Conservation (phyloP, 345 rosid genomes). For the Populus alba region DNA sequence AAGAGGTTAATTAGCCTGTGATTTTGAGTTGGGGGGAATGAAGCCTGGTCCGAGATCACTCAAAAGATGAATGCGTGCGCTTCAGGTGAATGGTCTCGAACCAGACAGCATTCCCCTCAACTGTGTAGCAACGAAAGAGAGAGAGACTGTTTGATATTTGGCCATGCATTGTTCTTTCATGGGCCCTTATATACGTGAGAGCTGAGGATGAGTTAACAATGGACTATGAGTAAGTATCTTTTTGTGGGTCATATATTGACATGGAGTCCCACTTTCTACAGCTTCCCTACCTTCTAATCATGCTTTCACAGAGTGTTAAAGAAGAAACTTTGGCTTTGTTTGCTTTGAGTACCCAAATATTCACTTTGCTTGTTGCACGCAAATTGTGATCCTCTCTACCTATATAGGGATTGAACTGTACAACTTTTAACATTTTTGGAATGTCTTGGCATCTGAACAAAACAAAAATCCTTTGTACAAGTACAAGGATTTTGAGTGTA, state of each 20-base stretch:
- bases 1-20: not conserved
- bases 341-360: slow-evolving; percentile 2
- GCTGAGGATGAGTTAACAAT: not conserved
- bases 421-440: not conserved
- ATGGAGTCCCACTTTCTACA: slow-evolving; percentile 32
- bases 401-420: not conserved
- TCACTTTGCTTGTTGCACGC: slow-evolving; percentile 19
- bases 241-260: slow-evolving; percentile 34
- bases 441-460: not conserved
- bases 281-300: slow-evolving; percentile 4
- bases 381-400: slow-evolving; percentile 2
- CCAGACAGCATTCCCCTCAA: slow-evolving; percentile 68
- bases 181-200: slow-evolving; percentile 45
- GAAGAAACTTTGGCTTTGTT: slow-evolving; percentile 22
- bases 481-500: not conserved
- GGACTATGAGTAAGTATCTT: not conserved
- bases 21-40: slow-evolving; percentile 47
- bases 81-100: slow-evolving; percentile 49
- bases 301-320: slow-evolving; percentile 22
- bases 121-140: slow-evolving; percentile 11
- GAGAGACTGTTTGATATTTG: slow-evolving; percentile 23
- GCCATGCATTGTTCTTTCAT: slow-evolving; percentile 39
- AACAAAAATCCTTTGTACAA: not conserved
- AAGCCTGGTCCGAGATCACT: slow-evolving; percentile 68
- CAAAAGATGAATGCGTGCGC: not conserved